A percentile compares a stretch with the other conserved stretches of the same genome.
Conservation (phyloP, 2,329 filamentous ascomycete genomes). For the Juglanconis sp. region DNA sequence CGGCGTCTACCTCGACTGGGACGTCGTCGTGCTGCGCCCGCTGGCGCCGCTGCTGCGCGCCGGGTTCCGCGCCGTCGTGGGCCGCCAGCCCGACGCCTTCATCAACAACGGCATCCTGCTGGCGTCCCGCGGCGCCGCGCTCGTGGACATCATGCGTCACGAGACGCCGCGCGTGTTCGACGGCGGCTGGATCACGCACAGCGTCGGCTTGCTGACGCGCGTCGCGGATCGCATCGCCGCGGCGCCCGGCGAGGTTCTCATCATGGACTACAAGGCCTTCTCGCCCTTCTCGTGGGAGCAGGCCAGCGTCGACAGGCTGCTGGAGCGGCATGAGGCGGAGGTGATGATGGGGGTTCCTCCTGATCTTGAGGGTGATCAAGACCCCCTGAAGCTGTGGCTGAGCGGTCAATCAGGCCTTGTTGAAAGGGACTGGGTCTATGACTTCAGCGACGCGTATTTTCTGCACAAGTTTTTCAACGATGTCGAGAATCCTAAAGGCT, state of each 20-base stretch:
- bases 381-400: too few relatives aligned
- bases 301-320: background rate
- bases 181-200: slow-evolving; percentile 22
- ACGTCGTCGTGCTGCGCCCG: slow-evolving; percentile 23
- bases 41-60: slow-evolving; percentile 19
- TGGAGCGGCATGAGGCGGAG: background rate
- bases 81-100: slow-evolving; percentile 17
- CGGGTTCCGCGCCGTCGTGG: slow-evolving; percentile 26
- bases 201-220: slow-evolving; percentile 22
- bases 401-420: too few relatives aligned
- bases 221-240: slow-evolving; percentile 21
- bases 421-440: too few relatives aligned
- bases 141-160: slow-evolving; percentile 19
- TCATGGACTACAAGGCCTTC: slow-evolving; percentile 23
- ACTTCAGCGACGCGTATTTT: too few relatives aligned
- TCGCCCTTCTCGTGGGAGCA: slow-evolving; percentile 23
- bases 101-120: slow-evolving; percentile 9
- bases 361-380: too few relatives aligned
- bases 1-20: slow-evolving; percentile 28
- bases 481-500: too few relatives aligned
- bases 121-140: slow-evolving; percentile 9
- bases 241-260: slow-evolving; percentile 24
- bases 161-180: slow-evolving; percentile 22
- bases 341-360: background rate
- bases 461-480: too few relatives aligned